Conservation (phyloP, 148 eudicot genomes). For the Rhododendron williamsianum region DNA sequence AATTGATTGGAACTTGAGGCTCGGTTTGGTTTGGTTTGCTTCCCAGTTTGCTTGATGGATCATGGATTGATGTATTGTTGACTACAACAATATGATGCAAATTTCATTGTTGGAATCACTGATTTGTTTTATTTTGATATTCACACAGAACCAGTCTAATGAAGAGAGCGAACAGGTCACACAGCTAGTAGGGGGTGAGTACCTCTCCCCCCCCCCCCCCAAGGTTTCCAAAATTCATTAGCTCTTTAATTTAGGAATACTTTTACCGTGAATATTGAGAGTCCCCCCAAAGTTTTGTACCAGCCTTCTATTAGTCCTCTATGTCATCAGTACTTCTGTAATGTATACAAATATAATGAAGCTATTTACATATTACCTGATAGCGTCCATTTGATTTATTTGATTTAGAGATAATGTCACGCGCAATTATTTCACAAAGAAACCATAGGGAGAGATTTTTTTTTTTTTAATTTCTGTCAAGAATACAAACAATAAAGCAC, state of each 20-base stretch:
- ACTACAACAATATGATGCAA: neutral
- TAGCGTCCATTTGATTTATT: neutral
- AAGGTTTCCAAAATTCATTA: neutral
- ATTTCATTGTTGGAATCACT: neutral
- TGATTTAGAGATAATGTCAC: neutral
- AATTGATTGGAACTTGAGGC: neutral
- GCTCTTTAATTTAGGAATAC: neutral
- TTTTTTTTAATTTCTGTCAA: neutral
- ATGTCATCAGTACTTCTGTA: neutral
- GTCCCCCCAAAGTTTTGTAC: neutral
- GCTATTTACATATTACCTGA: neutral
- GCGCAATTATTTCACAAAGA: neutral
- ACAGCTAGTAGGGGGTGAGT: neutral
- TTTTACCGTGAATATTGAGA: neutral
- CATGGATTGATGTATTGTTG: neutral
- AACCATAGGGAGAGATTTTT: too few species aligned
- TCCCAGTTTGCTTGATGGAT: neutral
- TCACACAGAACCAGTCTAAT: neutral
- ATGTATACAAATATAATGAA: too few species aligned
- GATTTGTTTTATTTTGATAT: neutral
- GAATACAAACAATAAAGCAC: neutral
- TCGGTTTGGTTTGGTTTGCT: neutral
- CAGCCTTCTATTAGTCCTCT: neutral
- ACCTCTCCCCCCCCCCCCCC: neutral
- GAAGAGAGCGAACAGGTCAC: neutral